Conservation (phyloP, 2,329 filamentous ascomycete species). For the Phyllosticta citrichinensis region DNA sequence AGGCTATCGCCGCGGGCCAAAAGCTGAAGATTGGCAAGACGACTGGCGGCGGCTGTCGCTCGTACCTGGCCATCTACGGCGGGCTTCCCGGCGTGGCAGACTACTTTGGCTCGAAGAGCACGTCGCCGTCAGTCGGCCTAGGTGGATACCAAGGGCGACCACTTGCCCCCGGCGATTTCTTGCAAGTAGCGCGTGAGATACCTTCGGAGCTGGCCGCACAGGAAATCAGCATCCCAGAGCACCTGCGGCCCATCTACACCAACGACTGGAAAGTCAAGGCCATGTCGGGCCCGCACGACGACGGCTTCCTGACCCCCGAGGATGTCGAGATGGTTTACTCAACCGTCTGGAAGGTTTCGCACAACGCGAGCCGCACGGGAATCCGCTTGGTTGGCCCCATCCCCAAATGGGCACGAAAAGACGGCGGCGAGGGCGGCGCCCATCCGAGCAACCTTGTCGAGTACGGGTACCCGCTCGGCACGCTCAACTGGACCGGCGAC, state of each 20-base stretch:
- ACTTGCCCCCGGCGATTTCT: slow-evolving; percentile 44
- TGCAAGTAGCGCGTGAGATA: slow-evolving; percentile 29
- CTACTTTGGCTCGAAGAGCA: slow-evolving; percentile 51
- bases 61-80: slow-evolving; percentile 49
- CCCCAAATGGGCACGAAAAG: slow-evolving; percentile 47
- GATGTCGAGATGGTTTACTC: slow-evolving; percentile 49
- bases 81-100: slow-evolving; percentile 44
- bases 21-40: slow-evolving; percentile 46
- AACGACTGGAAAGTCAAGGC: slow-evolving; percentile 43
- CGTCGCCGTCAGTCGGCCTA: slow-evolving; percentile 46
- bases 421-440: slow-evolving; percentile 53
- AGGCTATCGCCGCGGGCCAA: slow-evolving; percentile 42
- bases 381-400: slow-evolving; percentile 50
- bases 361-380: slow-evolving; percentile 51
- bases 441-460: slow-evolving; percentile 48
- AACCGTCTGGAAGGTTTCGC: slow-evolving; percentile 49
- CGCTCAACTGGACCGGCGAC: slow-evolving; percentile 52
- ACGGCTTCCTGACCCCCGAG: slow-evolving; percentile 41
- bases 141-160: slow-evolving; percentile 51
- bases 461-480: slow-evolving; percentile 49
- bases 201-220: slow-evolving; percentile 19
- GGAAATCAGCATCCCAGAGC: slow-evolving; percentile 31
- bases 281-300: slow-evolving; percentile 48
- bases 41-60: slow-evolving; percentile 41
- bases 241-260: slow-evolving; percentile 40